Percentiles rank a stretch among this genome's conserved stretches.
Conservation (phyloP, 1,284 basidiomycete genomes). For the Phylloporus gajari region DNA sequence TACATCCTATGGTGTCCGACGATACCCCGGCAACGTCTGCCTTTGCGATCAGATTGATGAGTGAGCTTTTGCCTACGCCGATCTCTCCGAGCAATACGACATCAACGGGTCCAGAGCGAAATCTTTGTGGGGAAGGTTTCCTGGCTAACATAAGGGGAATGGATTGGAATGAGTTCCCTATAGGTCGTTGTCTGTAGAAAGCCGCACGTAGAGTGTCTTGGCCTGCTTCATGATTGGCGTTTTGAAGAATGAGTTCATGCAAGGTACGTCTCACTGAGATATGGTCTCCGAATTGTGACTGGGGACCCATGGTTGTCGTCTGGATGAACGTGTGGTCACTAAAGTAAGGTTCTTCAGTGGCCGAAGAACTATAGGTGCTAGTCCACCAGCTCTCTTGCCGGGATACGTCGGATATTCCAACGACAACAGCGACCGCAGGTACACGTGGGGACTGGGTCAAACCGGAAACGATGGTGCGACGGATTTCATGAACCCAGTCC, state of each 20-base stretch:
- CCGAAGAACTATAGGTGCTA: conserved; percentile 10
- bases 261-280: conserved; percentile 22
- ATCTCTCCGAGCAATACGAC: conserved; percentile 38
- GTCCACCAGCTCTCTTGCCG: conserved; percentile 37
- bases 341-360: conserved; percentile 25
- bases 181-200: conserved; percentile 20
- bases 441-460: not conserved
- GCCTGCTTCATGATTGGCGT: conserved; percentile 16
- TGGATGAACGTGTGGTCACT: conserved; percentile 33
- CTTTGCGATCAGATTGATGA: conserved; percentile 37
- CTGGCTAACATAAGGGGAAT: conserved; percentile 14
- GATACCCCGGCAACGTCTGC: conserved; percentile 33
- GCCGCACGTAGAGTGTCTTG: conserved; percentile 10
- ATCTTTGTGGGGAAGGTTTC: conserved; percentile 16
- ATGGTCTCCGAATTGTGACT: conserved; percentile 12
- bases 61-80: conserved; percentile 45
- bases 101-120: conserved; percentile 16
- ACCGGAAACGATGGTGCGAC: conserved; percentile 19
- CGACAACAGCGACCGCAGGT: conserved; percentile 35
- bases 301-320: conserved; percentile 3
- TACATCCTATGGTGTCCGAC: conserved; percentile 35
- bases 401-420: conserved; percentile 22
- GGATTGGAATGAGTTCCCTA: conserved; percentile 29
- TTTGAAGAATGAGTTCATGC: conserved; percentile 28
- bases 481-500: conserved; percentile 27